Evolutionary conservation across 1,139 yeast species (phyloP).

Genomic region (Magnusiomyces suaveolens): DNA sequence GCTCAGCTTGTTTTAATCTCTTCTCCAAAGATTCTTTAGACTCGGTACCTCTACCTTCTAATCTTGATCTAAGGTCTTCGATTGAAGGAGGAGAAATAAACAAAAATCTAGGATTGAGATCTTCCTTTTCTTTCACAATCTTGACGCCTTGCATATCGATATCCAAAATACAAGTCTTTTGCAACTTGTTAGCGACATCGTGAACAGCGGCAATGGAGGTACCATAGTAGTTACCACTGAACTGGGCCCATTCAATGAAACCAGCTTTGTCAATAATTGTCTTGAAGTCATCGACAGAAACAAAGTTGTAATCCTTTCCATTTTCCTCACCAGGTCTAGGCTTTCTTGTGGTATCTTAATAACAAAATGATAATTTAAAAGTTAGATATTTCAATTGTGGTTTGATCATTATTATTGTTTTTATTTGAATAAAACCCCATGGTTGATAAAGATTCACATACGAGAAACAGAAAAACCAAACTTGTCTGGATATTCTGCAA

Average conservation of each 20-base stretch:
- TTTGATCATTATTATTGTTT: slow-evolving; percentile 1
- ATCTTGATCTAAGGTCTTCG: slow-evolving; percentile 61
- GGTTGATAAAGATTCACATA: slow-evolving; percentile 17
- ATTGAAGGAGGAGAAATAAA: slow-evolving; percentile 90
- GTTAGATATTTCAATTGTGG: neutral
- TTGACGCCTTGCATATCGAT: slow-evolving; percentile 99
- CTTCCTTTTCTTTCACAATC: slow-evolving; percentile 74
- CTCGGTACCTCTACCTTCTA: slow-evolving; percentile 89
- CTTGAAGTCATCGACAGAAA: slow-evolving; percentile 69
- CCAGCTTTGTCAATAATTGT: slow-evolving; percentile 58
- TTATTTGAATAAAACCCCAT: too few relatives aligned
- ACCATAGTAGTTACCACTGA: slow-evolving; percentile 95
- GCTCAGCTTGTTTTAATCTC: slow-evolving; percentile 76
- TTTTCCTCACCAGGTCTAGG: slow-evolving; percentile 89
- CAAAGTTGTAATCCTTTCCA: slow-evolving; percentile 85
- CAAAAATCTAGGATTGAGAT: slow-evolving; percentile 72
- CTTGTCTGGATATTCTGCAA: slow-evolving; percentile 77
- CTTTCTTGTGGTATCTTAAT: slow-evolving; percentile 67
- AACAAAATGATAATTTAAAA: too few relatives aligned
- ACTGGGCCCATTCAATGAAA: slow-evolving; percentile 96
- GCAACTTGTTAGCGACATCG: slow-evolving; percentile 48
- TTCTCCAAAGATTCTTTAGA: slow-evolving; percentile 72
- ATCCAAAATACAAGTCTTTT: slow-evolving; percentile 73
- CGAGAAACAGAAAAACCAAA: slow-evolving; percentile 89
- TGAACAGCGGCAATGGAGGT: slow-evolving; percentile 80